Percentiles rank a stretch among this genome's conserved stretches.
Conservation (phyloP, 2,329 filamentous ascomycete genomes). For the Aspergillus ibericus region DNA sequence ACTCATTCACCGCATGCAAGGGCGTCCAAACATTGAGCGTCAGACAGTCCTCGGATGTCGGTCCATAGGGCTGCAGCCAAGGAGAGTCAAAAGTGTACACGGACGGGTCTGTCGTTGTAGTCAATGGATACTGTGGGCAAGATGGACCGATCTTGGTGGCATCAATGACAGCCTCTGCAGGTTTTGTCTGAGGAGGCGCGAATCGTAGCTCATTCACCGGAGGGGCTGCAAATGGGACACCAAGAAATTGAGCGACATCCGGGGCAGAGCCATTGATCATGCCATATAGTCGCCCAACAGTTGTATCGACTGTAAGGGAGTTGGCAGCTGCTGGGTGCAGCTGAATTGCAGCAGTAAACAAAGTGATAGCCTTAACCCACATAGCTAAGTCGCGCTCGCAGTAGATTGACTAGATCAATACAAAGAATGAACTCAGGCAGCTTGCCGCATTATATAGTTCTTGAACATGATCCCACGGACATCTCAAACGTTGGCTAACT, state of each 20-base stretch:
- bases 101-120: background rate
- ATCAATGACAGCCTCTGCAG: background rate
- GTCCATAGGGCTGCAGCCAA: constrained; percentile 1
- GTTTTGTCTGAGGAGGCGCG: background rate
- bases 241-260: background rate
- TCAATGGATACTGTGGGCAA: background rate
- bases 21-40: background rate
- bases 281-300: background rate
- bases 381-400: background rate
- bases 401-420: background rate
- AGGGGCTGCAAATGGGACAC: background rate
- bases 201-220: background rate
- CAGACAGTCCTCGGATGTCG: background rate
- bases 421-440: background rate
- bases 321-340: background rate
- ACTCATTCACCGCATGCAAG: background rate
- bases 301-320: background rate
- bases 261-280: constrained; percentile 1
- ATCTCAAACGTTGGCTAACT: background rate
- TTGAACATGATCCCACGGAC: background rate
- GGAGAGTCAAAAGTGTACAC: constrained; percentile 1
- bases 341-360: background rate
- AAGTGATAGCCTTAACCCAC: background rate
- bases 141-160: background rate
- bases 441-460: background rate